Evolutionary conservation across 345 rosid genomes (phyloP).

Genomic region (Odontarrhena argentea): DNA sequence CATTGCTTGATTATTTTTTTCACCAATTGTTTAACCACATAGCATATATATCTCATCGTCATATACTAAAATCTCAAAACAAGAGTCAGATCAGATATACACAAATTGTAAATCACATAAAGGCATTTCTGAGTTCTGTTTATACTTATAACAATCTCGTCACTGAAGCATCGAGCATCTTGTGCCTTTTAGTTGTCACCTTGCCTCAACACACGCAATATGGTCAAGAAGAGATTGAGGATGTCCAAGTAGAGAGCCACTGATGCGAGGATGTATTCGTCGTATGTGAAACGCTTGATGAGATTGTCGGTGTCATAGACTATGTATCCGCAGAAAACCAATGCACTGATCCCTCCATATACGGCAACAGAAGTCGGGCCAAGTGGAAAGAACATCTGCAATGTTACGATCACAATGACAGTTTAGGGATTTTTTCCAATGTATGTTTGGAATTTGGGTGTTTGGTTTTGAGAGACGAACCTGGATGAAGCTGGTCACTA

Average conservation of each 20-base stretch:
- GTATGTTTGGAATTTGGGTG: background rate
- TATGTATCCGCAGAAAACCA: slow-evolving; percentile 88
- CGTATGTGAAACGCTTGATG: slow-evolving; percentile 92
- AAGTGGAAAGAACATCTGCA: slow-evolving; percentile 84
- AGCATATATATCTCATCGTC: background rate
- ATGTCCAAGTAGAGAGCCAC: slow-evolving; percentile 85
- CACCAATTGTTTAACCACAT: slow-evolving; percentile 16
- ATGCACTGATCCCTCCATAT: slow-evolving; percentile 78
- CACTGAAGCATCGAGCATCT: background rate
- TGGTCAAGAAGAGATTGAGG: slow-evolving; percentile 85
- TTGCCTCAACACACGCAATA: slow-evolving; percentile 74
- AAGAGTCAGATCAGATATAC: slow-evolving; percentile 32
- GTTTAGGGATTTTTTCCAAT: background rate
- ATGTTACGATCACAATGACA: background rate
- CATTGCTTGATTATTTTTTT: slow-evolving; percentile 18
- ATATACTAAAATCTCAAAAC: slow-evolving; percentile 1
- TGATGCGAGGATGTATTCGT: slow-evolving; percentile 90
- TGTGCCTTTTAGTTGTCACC: slow-evolving; percentile 49
- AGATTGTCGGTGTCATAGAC: slow-evolving; percentile 87
- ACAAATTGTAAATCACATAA: slow-evolving; percentile 34
- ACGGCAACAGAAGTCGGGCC: slow-evolving; percentile 78
- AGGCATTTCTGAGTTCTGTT: background rate
- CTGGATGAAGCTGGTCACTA: slow-evolving; percentile 86
- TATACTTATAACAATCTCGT: slow-evolving; percentile 2
- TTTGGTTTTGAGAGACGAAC: slow-evolving; percentile 41